Evolutionary conservation across 805 yeast genomes (phyloP).

Genomic region (Myxozyma lipomycoides): DNA sequence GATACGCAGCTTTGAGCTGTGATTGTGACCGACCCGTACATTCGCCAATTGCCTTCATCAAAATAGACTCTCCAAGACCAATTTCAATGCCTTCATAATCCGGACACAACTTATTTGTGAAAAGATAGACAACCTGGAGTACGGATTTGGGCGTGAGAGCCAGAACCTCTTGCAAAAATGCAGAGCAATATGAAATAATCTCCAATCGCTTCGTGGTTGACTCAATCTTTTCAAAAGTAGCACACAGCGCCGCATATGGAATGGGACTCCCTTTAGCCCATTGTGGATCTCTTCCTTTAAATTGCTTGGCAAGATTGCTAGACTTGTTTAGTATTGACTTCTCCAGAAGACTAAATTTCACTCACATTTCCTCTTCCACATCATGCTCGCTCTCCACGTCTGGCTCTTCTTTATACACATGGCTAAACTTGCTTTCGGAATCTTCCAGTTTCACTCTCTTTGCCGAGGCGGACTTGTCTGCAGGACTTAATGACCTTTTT

Average conservation of each 20-base stretch:
- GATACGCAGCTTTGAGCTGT: slow-evolving; percentile 70
- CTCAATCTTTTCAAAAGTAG: slow-evolving; percentile 74
- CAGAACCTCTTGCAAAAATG: slow-evolving; percentile 64
- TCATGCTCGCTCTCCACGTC: slow-evolving; percentile 13
- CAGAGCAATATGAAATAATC: slow-evolving; percentile 70
- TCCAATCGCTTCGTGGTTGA: slow-evolving; percentile 76
- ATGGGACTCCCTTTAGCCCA: slow-evolving; percentile 18
- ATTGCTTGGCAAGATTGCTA: slow-evolving; percentile 9
- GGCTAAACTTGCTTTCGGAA: background rate
- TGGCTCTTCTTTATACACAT: background rate
- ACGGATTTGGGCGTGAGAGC: slow-evolving; percentile 51
- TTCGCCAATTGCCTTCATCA: slow-evolving; percentile 84
- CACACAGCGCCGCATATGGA: slow-evolving; percentile 33
- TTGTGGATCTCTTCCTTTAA: background rate
- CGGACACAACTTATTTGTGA: slow-evolving; percentile 67
- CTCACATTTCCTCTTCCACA: slow-evolving; percentile 10
- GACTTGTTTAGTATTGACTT: background rate
- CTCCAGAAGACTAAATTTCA: background rate
- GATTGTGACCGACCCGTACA: slow-evolving; percentile 77
- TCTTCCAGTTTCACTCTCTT: slow-evolving; percentile 2
- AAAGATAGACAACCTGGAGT: slow-evolving; percentile 71
- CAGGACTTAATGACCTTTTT: background rate
- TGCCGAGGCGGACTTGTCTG: slow-evolving; percentile 2
- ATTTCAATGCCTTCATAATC: slow-evolving; percentile 93
- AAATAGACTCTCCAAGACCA: slow-evolving; percentile 86